phyloP scores from a whole-genome alignment of 2,329 filamentous ascomycete genomes.

The Pezicula radicicola region DNA sequence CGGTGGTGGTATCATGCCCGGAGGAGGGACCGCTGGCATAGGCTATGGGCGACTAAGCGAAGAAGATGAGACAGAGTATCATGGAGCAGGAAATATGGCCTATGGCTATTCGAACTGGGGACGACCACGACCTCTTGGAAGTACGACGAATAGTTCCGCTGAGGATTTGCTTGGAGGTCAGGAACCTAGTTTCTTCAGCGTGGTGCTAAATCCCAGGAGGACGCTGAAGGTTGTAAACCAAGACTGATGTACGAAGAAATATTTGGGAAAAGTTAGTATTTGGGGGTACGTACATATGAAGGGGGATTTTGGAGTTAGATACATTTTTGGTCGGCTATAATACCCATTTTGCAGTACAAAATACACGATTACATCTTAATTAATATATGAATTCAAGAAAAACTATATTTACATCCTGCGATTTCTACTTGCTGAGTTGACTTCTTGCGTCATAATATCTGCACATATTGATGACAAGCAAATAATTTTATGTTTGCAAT shows the following conservation, averaged over 20 bases:
- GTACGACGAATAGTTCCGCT: slow-evolving; percentile 32
- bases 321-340: too few species aligned
- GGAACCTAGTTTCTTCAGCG: slow-evolving; percentile 70
- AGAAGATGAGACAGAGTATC: slow-evolving; percentile 22
- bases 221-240: slow-evolving; percentile 67
- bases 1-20: slow-evolving; percentile 20
- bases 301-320: too few species aligned
- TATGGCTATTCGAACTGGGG: slow-evolving; percentile 27
- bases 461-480: too few species aligned
- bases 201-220: slow-evolving; percentile 64
- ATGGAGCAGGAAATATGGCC: slow-evolving; percentile 11
- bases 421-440: too few species aligned
- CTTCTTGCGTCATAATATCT: too few species aligned
- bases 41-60: slow-evolving; percentile 23
- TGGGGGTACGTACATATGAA: too few species aligned
- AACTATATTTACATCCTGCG: too few species aligned
- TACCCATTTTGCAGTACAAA: too few species aligned
- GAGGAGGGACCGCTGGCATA: not conserved
- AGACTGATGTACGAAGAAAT: slow-evolving; percentile 14
- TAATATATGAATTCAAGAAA: too few species aligned
- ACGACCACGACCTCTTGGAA: slow-evolving; percentile 30
- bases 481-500: too few species aligned
- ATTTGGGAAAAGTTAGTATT: too few species aligned
- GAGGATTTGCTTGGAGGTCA: slow-evolving; percentile 59
- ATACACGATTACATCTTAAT: too few species aligned